phyloP scores from a whole-genome alignment of 2,329 filamentous ascomycete genomes.

The Lasiodiplodia theobromae region DNA sequence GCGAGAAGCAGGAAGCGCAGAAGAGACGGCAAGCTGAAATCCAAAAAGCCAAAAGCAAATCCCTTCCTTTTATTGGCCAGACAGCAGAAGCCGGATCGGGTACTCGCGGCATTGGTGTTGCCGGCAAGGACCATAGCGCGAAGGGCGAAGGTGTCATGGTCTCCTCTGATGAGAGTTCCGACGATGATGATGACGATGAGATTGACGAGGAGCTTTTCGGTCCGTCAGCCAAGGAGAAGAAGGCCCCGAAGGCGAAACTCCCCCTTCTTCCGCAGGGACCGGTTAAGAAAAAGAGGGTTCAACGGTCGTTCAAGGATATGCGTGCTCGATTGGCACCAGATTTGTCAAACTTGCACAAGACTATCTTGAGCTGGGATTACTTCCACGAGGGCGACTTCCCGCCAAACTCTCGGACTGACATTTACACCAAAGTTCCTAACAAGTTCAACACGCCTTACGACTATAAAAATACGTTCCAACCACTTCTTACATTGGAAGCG shows the following conservation, averaged over 20 bases:
- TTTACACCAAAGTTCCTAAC: slow-evolving; percentile 78
- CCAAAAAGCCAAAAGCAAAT: slow-evolving; percentile 67
- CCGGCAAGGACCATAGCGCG: slow-evolving; percentile 79
- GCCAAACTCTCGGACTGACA: slow-evolving; percentile 71
- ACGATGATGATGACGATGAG: slow-evolving; percentile 61
- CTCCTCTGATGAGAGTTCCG: slow-evolving; percentile 67
- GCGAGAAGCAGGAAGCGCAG: slow-evolving; percentile 73
- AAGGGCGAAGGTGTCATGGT: slow-evolving; percentile 91
- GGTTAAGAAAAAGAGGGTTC: slow-evolving; percentile 81
- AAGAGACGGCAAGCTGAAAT: slow-evolving; percentile 71
- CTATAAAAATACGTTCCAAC: slow-evolving; percentile 90
- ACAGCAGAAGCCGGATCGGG: slow-evolving; percentile 82
- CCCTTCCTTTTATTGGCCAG: slow-evolving; percentile 51
- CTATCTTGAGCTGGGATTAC: slow-evolving; percentile 92
- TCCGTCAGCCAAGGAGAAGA: slow-evolving; percentile 60
- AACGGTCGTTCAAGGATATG: slow-evolving; percentile 90
- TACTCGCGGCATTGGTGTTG: slow-evolving; percentile 72
- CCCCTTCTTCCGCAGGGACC: slow-evolving; percentile 70
- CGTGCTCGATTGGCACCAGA: slow-evolving; percentile 89
- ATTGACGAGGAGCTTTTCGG: slow-evolving; percentile 74
- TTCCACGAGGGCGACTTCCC: slow-evolving; percentile 90
- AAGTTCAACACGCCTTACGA: slow-evolving; percentile 77
- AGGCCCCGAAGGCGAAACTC: slow-evolving; percentile 42
- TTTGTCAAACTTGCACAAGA: slow-evolving; percentile 82
- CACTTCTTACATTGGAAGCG: slow-evolving; percentile 87